A percentile compares a stretch with the other conserved stretches of the same genome.
These are phyloP conservation scores for Aphanomyces stellatus DNA, from an alignment of 352 stramenopile species.

Conservation along the genomic window DNA sequence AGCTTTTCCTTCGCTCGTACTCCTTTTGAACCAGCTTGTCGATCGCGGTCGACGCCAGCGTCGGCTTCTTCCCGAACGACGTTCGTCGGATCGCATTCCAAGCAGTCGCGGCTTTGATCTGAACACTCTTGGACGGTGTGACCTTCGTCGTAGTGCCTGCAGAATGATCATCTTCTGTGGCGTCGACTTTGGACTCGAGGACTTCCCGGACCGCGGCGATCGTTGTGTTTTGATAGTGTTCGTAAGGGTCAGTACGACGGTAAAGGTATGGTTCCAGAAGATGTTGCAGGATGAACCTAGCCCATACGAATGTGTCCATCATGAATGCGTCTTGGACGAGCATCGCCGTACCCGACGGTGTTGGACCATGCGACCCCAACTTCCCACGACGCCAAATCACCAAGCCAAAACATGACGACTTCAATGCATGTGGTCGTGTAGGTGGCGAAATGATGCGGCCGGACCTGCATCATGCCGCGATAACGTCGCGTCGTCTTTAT, in stretches of 20 bases:
- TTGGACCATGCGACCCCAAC: constrained; percentile 4
- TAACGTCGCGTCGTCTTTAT: background rate
- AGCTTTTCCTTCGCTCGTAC: too few species aligned
- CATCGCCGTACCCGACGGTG: constrained; percentile 2
- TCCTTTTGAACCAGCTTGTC: too few species aligned
- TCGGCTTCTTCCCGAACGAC: too few species aligned
- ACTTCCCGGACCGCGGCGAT: constrained; percentile 7
- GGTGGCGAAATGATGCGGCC: constrained; percentile 8
- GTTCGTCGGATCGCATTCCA: too few species aligned
- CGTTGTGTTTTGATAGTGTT: constrained; percentile 9
- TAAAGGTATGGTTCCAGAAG: constrained; percentile 2
- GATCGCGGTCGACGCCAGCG: too few species aligned
- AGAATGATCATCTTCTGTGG: background rate
- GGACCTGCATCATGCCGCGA: background rate
- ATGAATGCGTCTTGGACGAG: background rate
- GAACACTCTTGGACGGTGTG: background rate
- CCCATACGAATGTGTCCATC: too few species aligned
- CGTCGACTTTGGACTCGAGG: background rate
- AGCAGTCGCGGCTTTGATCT: too few species aligned
- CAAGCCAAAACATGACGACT: constrained; percentile 19
- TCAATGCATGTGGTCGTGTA: constrained; percentile 15
- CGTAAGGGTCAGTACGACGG: constrained; percentile 8
- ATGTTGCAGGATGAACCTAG: constrained; percentile 9
- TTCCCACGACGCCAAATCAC: background rate
- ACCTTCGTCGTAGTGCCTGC: background rate